Evolutionary conservation across 2,329 filamentous ascomycete genomes (phyloP).

Genomic region (Pseudocercospora fuligena): DNA sequence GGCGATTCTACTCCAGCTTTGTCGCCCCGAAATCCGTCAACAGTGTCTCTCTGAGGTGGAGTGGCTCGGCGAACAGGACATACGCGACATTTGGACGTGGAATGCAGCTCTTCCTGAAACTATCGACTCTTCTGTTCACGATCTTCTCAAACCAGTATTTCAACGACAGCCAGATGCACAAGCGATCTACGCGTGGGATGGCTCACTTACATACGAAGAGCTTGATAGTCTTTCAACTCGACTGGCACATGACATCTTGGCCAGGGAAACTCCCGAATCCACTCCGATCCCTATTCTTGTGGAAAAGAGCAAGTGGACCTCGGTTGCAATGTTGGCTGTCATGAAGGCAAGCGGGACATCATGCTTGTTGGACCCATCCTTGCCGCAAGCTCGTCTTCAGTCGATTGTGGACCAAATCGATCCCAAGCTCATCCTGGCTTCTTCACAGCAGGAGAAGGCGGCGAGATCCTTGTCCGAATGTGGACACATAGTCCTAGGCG

Average conservation of each 20-base stretch:
- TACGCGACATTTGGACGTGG: slow-evolving; percentile 13
- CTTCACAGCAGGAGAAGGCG: background rate
- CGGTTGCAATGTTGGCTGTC: slow-evolving; percentile 46
- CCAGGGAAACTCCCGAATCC: background rate
- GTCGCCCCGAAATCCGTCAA: background rate
- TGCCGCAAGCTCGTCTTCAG: slow-evolving; percentile 16
- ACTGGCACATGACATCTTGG: slow-evolving; percentile 2
- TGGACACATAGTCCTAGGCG: background rate
- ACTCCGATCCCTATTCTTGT: slow-evolving; percentile 44
- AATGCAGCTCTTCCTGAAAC: background rate
- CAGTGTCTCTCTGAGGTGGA: slow-evolving; percentile 3
- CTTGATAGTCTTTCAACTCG: slow-evolving; percentile 8
- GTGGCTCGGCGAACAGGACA: slow-evolving; percentile 4
- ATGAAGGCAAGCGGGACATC: slow-evolving; percentile 46
- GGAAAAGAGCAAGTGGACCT: slow-evolving; percentile 44
- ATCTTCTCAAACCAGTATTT: background rate
- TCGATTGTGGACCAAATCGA: slow-evolving; percentile 27
- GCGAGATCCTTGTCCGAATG: background rate
- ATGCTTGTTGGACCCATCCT: slow-evolving; percentile 43
- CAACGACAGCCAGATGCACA: background rate
- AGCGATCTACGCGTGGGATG: slow-evolving; percentile 17
- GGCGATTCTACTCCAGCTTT: slow-evolving; percentile 8
- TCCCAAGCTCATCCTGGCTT: slow-evolving; percentile 25
- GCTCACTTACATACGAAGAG: slow-evolving; percentile 17
- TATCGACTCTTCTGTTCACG: slow-evolving; percentile 6